Percentiles rank a stretch among this genome's conserved stretches.
phyloP scores from a whole-genome alignment of 2,329 filamentous ascomycete genomes.

The Clarireedia sp. region DNA sequence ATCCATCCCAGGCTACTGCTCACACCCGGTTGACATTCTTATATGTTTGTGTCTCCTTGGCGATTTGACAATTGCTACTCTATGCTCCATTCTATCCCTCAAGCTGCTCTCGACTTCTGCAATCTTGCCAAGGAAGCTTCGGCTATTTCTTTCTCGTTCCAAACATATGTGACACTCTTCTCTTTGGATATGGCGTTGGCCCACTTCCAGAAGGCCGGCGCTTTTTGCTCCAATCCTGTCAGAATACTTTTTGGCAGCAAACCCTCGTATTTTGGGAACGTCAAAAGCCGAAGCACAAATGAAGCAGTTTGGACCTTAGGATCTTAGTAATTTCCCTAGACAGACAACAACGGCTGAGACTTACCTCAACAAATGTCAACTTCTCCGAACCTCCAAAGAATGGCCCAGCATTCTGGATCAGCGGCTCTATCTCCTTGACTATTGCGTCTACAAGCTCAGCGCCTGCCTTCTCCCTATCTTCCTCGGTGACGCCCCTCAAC shows the following conservation, averaged over 20 bases:
- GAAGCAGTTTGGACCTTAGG: conserved; percentile 53
- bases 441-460: conserved; percentile 47
- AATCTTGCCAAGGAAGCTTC: conserved; percentile 35
- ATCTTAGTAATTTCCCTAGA: neutral
- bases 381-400: conserved; percentile 58
- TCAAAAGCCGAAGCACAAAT: conserved; percentile 55
- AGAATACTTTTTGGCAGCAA: conserved; percentile 44
- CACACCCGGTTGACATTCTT: neutral
- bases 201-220: conserved; percentile 66
- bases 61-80: too few relatives aligned
- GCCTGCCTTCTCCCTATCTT: conserved; percentile 42
- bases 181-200: conserved; percentile 50
- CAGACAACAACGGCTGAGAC: conserved; percentile 12
- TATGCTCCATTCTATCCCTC: neutral
- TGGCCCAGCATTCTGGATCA: conserved; percentile 48
- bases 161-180: conserved; percentile 59
- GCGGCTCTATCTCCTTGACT: conserved; percentile 65
- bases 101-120: conserved; percentile 2
- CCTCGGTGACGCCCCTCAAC: conserved; percentile 33
- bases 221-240: conserved; percentile 39
- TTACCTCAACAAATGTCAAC: conserved; percentile 67
- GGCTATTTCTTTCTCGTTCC: conserved; percentile 43
- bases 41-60: neutral
- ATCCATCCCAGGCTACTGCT: neutral
- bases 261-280: conserved; percentile 44